Conservation (phyloP, 768 basidiomycete genomes). For the Lanmaoa pseudosensibilis region DNA sequence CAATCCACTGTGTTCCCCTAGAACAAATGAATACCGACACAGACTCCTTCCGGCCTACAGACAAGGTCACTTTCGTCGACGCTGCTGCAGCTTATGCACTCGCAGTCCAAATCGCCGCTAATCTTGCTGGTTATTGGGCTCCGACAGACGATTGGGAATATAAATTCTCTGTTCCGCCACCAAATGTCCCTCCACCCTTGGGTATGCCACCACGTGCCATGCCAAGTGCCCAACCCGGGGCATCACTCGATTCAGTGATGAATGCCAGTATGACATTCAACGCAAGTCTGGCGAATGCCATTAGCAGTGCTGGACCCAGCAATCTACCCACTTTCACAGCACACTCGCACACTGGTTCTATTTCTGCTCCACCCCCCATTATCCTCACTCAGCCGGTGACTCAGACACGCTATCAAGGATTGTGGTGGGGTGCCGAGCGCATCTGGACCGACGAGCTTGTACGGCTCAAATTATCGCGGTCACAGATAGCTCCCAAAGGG, state of each 20-base stretch:
- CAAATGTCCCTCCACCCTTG: conserved; percentile 12
- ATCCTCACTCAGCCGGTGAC: conserved; percentile 34
- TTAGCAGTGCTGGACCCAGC: conserved; percentile 6
- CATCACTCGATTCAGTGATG: conserved; percentile 46
- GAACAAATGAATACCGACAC: conserved; percentile 47
- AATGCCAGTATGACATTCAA: conserved; percentile 48
- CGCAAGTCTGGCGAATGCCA: conserved; percentile 24
- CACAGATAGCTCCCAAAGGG: conserved; percentile 66
- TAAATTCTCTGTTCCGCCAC: conserved; percentile 44
- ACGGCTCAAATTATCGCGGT: conserved; percentile 68
- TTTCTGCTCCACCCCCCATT: conserved; percentile 18
- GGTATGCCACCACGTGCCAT: background rate
- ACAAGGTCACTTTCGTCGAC: conserved; percentile 40
- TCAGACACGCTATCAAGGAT: conserved; percentile 69
- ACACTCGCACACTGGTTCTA: conserved; percentile 1
- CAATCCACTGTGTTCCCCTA: conserved; percentile 45
- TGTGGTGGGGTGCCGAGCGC: conserved; percentile 90
- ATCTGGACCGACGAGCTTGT: conserved; percentile 88
- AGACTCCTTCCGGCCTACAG: conserved; percentile 51
- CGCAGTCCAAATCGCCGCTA: conserved; percentile 69
- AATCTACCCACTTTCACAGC: background rate
- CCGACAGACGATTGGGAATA: conserved; percentile 74
- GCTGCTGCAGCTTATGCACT: conserved; percentile 65
- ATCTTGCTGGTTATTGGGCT: conserved; percentile 64
- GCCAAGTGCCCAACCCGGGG: conserved; percentile 11